Base-by-base conservation (phyloP, 768 basidiomycete genomes). In the Collybia sp. region DNA sequence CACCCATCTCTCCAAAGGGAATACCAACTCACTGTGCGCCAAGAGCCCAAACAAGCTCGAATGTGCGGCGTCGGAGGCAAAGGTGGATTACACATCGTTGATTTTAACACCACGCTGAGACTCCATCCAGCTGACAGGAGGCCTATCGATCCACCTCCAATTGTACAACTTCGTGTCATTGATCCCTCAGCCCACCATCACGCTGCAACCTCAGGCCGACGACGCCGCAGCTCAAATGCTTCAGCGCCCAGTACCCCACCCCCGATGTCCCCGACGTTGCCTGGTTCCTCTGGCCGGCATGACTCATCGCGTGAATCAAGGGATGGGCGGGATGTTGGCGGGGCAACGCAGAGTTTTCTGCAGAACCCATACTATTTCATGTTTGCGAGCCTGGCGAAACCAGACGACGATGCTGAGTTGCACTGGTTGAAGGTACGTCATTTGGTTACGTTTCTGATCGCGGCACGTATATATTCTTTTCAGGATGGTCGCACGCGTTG, bases 311-410 rank as follows among this genome's bases (percentile, higher is more conserved):
- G 34, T 19, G 42, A 43, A 13, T 43, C 31, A 12, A 30, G 42
- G 25, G 42, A 43, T 15, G 42, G 30, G 30, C 25, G 42, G 25
- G 43, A 66, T 18, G 53, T 60, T 20, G 58, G 61, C 3, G 68
- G 68, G 47, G 75, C 83, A 58, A 69, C 76, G 1, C 74, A 80
- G 45, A 77, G 72, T 16, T 91, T 82, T 60, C 75, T 92, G 13
- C 90, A 93, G 60, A 91, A 94, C 55, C 93, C 93, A 0, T 94
- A 94, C 62, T 95, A 93, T 62, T 93, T 95, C 65, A 94, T 94
- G 88, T 93, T 92, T 56, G 92, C 93, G 18, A 84, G 83, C 58
- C 76, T 94, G 34, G 91, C 92, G 1, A 84, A 92, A 55, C 88
- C 89, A 0, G 91, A 93, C 55, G 85, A 89, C 50, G 90, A 94